A percentile compares a stretch with the other conserved stretches of the same genome.
Conservation (phyloP, 2,329 filamentous ascomycete genomes). For the Fusarium solani-melongenae region DNA sequence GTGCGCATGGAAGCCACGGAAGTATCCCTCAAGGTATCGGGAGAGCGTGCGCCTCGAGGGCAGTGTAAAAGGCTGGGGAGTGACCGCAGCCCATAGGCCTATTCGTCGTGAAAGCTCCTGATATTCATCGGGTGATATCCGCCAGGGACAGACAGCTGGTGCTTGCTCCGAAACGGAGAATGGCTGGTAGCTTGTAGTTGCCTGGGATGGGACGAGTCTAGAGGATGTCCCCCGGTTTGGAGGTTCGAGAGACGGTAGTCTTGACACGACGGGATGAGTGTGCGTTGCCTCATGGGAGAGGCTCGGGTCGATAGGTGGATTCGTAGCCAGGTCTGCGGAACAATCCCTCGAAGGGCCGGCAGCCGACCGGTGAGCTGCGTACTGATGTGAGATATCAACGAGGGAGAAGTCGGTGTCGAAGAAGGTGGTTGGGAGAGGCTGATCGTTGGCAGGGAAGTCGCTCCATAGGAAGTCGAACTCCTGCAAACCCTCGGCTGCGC, state of each 20-base stretch:
- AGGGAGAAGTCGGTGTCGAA: slow-evolving; percentile 10
- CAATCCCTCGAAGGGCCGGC: background rate
- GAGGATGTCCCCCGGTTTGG: background rate
- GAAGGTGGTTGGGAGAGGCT: background rate
- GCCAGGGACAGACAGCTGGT: slow-evolving; percentile 6
- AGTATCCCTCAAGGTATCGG: slow-evolving; percentile 23
- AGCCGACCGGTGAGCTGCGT: background rate
- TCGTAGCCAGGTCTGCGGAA: background rate
- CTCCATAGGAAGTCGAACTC: slow-evolving; percentile 13
- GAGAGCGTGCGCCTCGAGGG: slow-evolving; percentile 21
- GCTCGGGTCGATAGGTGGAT: background rate
- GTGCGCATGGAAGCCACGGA: slow-evolving; percentile 20
- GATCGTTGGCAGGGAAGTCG: slow-evolving; percentile 1
- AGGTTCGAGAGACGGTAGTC: background rate
- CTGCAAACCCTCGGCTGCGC: background rate
- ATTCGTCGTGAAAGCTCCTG: background rate
- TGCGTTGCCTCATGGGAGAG: background rate
- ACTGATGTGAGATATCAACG: slow-evolving; percentile 8
- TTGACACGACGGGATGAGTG: background rate
- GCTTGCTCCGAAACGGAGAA: background rate
- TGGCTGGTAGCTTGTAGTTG: background rate
- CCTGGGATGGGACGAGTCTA: background rate
- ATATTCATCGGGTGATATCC: slow-evolving; percentile 8
- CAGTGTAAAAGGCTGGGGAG: background rate
- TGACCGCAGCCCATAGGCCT: background rate